Conservation (phyloP, 345 rosid genomes). For the Eucalyptus sp. region DNA sequence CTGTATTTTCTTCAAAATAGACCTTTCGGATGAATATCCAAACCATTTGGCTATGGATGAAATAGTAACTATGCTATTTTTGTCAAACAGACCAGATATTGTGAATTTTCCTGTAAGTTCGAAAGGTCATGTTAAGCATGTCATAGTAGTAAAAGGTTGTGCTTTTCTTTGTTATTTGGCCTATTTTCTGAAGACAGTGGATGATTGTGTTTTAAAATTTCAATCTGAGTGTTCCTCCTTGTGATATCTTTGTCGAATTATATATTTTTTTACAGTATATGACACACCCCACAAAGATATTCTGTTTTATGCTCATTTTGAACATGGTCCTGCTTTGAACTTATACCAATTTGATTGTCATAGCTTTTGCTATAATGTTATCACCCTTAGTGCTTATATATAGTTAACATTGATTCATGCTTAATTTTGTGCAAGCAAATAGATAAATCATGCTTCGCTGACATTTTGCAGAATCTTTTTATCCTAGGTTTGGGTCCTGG, state of each 20-base stretch:
- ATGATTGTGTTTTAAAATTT: neutral
- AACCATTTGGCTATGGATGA: neutral
- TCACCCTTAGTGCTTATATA: neutral
- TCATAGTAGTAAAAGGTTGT: neutral
- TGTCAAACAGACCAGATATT: neutral
- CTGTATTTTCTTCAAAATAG: neutral
- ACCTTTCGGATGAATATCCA: neutral
- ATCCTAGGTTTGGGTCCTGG: slow-evolving; percentile 87
- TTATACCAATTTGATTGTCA: neutral
- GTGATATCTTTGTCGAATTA: neutral
- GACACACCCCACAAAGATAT: neutral
- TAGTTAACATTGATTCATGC: neutral
- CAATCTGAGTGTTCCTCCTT: neutral
- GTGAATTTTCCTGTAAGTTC: rapidly evolving
- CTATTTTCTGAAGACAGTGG: neutral
- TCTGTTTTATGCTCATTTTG: neutral
- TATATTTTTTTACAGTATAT: neutral
- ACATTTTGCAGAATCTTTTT: neutral
- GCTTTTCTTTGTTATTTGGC: neutral
- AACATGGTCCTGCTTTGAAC: neutral
- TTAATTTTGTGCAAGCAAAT: neutral
- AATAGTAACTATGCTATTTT: neutral
- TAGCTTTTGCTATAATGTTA: neutral
- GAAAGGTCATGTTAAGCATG: neutral
- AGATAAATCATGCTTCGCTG: neutral